Evolutionary conservation across 306 rosid species (phyloP).

Genomic region (Cucurbita pepo): DNA sequence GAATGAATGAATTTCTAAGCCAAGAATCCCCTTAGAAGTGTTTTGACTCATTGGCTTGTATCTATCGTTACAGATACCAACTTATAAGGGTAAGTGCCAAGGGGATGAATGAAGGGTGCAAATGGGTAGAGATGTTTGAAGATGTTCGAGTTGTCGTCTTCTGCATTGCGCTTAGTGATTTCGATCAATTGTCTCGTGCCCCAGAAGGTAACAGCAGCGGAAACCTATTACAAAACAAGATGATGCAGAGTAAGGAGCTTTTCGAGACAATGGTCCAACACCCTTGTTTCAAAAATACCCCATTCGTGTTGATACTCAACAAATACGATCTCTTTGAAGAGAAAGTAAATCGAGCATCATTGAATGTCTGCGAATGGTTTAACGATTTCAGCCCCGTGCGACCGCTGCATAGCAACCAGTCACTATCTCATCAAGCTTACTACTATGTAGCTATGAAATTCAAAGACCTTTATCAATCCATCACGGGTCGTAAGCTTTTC

Average conservation of each 20-base stretch:
- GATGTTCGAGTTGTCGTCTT: constrained; percentile 83
- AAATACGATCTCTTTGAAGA: constrained; percentile 81
- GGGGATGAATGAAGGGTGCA: constrained; percentile 90
- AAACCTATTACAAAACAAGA: constrained; percentile 70
- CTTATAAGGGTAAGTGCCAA: constrained; percentile 89
- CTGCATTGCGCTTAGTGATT: constrained; percentile 69
- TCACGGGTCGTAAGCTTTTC: constrained; percentile 56
- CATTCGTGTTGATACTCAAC: constrained; percentile 74
- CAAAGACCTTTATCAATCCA: constrained; percentile 74
- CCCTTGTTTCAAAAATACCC: constrained; percentile 76
- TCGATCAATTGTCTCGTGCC: constrained; percentile 49
- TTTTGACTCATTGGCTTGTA: neutral
- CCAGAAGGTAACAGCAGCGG: constrained; percentile 64
- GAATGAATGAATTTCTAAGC: neutral
- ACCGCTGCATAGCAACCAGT: constrained; percentile 48
- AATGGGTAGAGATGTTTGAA: constrained; percentile 99
- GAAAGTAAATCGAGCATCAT: constrained; percentile 36
- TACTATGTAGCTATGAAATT: constrained; percentile 93
- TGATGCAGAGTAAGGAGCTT: constrained; percentile 87
- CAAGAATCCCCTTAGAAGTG: neutral
- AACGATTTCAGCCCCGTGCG: constrained; percentile 55
- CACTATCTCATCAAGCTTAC: constrained; percentile 83
- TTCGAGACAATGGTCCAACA: constrained; percentile 82
- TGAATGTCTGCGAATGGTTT: constrained; percentile 76
- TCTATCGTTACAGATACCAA: constrained; percentile 47